Conservation (phyloP, 208 protist species). For the Sergeia podlipaevii region DNA sequence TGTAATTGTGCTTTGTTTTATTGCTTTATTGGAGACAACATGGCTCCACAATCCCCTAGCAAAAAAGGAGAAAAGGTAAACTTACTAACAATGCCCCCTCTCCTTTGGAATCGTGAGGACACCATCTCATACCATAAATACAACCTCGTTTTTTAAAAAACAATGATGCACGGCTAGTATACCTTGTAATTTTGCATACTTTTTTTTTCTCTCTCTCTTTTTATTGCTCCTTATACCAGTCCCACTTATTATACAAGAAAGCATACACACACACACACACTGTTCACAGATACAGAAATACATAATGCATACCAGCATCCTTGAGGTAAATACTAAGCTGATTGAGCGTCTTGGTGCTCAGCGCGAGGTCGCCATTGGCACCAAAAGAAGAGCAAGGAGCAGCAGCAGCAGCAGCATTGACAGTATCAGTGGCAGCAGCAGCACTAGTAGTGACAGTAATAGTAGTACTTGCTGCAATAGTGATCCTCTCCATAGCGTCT, state of each 20-base stretch:
- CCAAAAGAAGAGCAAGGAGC: too few relatives aligned
- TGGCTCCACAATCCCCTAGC: too few relatives aligned
- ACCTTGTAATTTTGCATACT: not conserved
- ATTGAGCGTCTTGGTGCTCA: conserved; percentile 14
- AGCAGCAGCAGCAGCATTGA: too few relatives aligned
- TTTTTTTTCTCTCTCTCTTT: conserved; percentile 8
- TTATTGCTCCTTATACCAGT: not conserved
- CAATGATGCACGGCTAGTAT: too few relatives aligned
- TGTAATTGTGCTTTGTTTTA: conserved; percentile 8
- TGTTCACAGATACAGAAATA: conserved; percentile 10
- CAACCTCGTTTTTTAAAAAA: not conserved
- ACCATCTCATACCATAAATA: not conserved
- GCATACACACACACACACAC: too few relatives aligned
- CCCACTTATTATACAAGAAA: not conserved
- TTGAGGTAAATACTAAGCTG: conserved; percentile 18
- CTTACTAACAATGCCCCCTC: not conserved
- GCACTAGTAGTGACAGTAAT: too few relatives aligned
- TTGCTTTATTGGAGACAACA: not conserved
- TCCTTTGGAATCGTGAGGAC: not conserved
- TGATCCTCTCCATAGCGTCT: not conserved
- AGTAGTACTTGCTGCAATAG: too few relatives aligned
- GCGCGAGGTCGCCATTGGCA: not conserved
- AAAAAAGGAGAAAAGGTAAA: not conserved
- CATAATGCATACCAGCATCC: not conserved
- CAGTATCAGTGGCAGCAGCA: too few relatives aligned